Percentiles rank a stretch among this genome's conserved stretches.
Evolutionary conservation across 2,329 filamentous ascomycete species (phyloP).

Genomic region (Didymellaceae sp.): DNA sequence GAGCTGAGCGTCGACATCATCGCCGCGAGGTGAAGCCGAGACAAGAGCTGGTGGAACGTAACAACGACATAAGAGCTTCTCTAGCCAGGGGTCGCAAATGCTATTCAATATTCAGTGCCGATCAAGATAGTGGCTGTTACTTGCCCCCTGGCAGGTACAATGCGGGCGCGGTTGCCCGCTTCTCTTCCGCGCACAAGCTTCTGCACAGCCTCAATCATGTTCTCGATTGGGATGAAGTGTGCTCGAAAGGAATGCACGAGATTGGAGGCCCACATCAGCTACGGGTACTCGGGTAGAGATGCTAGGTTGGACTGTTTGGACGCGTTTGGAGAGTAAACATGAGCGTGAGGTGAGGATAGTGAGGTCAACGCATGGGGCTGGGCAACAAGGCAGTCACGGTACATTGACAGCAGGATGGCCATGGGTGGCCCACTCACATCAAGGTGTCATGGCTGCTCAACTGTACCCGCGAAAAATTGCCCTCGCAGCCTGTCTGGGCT

Average conservation of each 20-base stretch:
- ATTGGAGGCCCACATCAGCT: conserved; percentile 18
- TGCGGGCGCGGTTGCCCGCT: conserved; percentile 8
- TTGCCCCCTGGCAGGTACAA: not conserved
- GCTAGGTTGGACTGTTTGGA: not conserved
- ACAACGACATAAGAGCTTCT: too few relatives aligned
- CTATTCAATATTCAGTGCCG: too few relatives aligned
- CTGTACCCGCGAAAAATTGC: conserved; percentile 7
- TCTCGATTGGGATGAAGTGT: conserved; percentile 9
- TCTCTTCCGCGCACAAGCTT: conserved; percentile 14
- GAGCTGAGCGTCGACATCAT: conserved; percentile 3
- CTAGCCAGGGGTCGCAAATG: too few relatives aligned
- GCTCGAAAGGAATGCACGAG: not conserved
- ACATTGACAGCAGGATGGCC: conserved; percentile 3
- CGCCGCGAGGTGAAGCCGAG: not conserved
- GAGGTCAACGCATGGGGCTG: not conserved
- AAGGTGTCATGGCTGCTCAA: not conserved
- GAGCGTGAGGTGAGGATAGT: too few relatives aligned
- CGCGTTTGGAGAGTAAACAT: too few relatives aligned
- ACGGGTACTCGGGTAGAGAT: not conserved
- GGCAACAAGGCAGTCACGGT: not conserved
- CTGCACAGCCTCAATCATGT: conserved; percentile 15
- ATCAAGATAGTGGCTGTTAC: not conserved
- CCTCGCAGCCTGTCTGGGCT: conserved; percentile 8
- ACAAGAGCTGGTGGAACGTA: too few relatives aligned
- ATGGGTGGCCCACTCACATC: not conserved